Conservation (phyloP, 2,329 filamentous ascomycete genomes). For the Neodidymelliopsis sp. region DNA sequence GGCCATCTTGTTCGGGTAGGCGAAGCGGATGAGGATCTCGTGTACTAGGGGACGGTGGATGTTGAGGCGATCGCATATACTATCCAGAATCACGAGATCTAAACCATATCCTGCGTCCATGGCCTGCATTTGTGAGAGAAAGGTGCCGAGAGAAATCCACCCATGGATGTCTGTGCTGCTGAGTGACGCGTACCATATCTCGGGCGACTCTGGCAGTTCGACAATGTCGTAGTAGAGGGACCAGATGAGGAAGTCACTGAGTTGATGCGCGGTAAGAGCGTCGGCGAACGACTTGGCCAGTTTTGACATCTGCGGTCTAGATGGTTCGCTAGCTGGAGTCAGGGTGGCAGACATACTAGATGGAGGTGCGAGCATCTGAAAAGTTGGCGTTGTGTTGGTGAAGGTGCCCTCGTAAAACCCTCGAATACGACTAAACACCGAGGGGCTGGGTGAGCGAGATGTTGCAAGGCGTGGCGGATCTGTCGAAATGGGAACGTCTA, state of each 20-base stretch:
- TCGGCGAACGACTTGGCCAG: conserved; percentile 27
- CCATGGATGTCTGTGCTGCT: conserved; percentile 28
- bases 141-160: too few species aligned
- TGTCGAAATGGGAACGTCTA: background rate
- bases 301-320: conserved; percentile 4
- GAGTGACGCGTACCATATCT: conserved; percentile 25
- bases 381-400: background rate
- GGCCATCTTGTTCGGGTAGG: too few species aligned
- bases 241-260: conserved; percentile 35
- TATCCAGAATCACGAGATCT: too few species aligned
- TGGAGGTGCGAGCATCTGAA: conserved; percentile 3
- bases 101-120: too few species aligned
- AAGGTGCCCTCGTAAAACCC: background rate
- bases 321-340: too few species aligned
- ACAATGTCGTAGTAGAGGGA: conserved; percentile 35
- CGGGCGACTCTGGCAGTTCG: conserved; percentile 24
- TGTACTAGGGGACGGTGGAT: too few species aligned
- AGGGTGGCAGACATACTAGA: background rate
- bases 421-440: background rate
- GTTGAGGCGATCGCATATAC: too few species aligned
- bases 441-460: background rate
- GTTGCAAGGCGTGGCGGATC: background rate
- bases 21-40: too few species aligned
- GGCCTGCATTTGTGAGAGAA: too few species aligned
- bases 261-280: conserved; percentile 15